Base-by-base conservation (phyloP, 768 basidiomycete species). In the Pleurotus giganteus region DNA sequence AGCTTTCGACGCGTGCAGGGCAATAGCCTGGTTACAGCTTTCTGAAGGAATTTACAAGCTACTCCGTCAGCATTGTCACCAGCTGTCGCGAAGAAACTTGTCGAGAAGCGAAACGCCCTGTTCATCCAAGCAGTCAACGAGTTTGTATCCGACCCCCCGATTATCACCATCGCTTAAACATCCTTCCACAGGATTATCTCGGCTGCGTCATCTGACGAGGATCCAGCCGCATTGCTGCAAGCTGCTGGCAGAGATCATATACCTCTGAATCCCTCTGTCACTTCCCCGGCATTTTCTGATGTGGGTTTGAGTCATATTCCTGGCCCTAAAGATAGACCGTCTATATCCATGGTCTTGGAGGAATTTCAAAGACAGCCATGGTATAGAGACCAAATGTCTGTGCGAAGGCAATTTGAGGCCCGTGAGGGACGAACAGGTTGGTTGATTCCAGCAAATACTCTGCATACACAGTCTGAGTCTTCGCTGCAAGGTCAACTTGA, bases 321-420 rank as follows among this genome's bases (percentile, higher is more conserved):
- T 12, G 67, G 68, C n/a, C 65, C 79, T 2, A 70, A 76, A 23
- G 69, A 80, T 24, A 78, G 92, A 15, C 81, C 79, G 24, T 71
- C 85, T 1, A 81, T 94, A 4, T 69, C 76, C 11, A 67, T 71
- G 4, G 69, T 93, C 26, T 71, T 94, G 46, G 67, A 71, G 8
- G 85, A 90, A 49, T 63, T 93, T 4, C 67, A 69, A 51, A 69
- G 71, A 27, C 78, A 85, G 55, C 70, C 75, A 0, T 88, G 88
- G 84, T 94, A 89, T 65, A 71, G 72, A 47, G 78, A 79, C 17
- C 90, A 94, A 69, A 88, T 95, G 27, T 74, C 76, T 4, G 72
- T 82, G 54, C 74, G 78, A 32, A 76, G 80, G 43, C 80, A 76
- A 0, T 72, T 85, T 17, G 75, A 78, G 8, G 79, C 79, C 2